Base-by-base conservation (phyloP, 2,329 filamentous ascomycete species). In the Bertia moriformis region DNA sequence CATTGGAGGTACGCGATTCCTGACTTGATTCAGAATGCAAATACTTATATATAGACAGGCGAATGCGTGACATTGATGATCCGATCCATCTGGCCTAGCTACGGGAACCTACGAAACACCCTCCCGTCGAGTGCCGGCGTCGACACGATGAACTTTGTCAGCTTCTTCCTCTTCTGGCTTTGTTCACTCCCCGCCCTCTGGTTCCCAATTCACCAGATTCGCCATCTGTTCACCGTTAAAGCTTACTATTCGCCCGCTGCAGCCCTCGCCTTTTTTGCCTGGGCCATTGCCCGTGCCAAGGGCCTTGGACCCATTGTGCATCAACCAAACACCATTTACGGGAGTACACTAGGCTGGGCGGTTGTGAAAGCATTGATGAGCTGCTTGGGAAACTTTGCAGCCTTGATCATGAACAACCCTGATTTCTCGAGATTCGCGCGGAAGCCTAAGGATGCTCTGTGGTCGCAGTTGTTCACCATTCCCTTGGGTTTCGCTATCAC, bases 1-100 rank as follows among this genome's bases (percentile, higher is more conserved):
- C 0, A 55, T 58, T 37, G 58, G 58, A 3, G 57, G 50, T 0
- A 47, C 14, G 32, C 10, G 7, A 14, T 7, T 36, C 32, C n/a
- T 18, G 10, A 38, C 7, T 38, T 17, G 37, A 19, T 13, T 7
- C 19, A 14, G 33, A 52, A 41, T 53, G 52, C 32, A 42, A 52
- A 38, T 52, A 54, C 10, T 48, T 46, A 40, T 48, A 51, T 18
- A 12, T 24, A 14, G 37, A 37, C 48, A 18, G 50, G 45, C 3
- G 54, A 59, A 45, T 59, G 57, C 43, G 41, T 60, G 24, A 58
- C 59, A 45, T 55, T 58, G 12, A 59, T 64, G 46, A 50, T 66
- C 2, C 57, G 63, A 42, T 55, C 62, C 15, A 51, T 65, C 13
- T 61, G 58, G 19, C 62, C 62, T 2, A 49, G 49, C 7, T 61